Evolutionary conservation across 2,329 filamentous ascomycete genomes (phyloP), one percentile per base, ranked within the genome.

Genomic region (Colletotrichum brevisporum): DNA sequence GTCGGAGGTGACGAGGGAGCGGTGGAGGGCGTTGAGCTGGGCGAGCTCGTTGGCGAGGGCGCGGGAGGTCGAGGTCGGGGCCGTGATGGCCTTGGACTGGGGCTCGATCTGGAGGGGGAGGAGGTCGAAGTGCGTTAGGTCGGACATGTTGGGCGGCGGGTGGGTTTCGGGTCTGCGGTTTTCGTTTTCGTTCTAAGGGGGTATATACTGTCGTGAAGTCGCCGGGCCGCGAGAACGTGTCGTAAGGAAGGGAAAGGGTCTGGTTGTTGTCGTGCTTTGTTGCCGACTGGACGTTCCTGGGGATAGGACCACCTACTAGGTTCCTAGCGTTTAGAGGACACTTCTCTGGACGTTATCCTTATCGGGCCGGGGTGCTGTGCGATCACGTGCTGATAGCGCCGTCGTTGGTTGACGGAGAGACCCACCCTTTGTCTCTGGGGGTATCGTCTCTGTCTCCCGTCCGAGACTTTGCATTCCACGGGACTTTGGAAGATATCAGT

Each of bases 91-190:
- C 84, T 97, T 97, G 77, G 92, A 92, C 73, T 90, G 81, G n/a
- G 93, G 89, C 84, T 98, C 92, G 80, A 98, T 88, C 71, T 89
- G 85, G 61, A 99, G 85, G 45, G 94, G 93, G 77, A 97, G 90
- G 75, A 94, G 89, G 74, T 90, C 93, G 87, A 95, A 98, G 74
- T 90, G 90, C 70, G 92, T 90, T 73, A 86, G 81, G 77, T 89
- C 85, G n/a, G 86, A 83, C 87, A 89, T 89, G 62, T 60, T 79
- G 71, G 64, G 58, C 55, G 51, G 36, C 55, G 15, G n/a, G 56
- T 60, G 39, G 18, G 6, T 48, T 16, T 48, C 45, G 16, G 9
- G 6, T 18, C 10, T 8, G 45, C 24, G 47, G 18, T 36, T 63
- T 9, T 63, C 51, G 64, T 41, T 43, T 63, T 47, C 45, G 6